Base-by-base conservation (phyloP, 495 filamentous ascomycete genomes). In the Aspergillus avenaceus region DNA sequence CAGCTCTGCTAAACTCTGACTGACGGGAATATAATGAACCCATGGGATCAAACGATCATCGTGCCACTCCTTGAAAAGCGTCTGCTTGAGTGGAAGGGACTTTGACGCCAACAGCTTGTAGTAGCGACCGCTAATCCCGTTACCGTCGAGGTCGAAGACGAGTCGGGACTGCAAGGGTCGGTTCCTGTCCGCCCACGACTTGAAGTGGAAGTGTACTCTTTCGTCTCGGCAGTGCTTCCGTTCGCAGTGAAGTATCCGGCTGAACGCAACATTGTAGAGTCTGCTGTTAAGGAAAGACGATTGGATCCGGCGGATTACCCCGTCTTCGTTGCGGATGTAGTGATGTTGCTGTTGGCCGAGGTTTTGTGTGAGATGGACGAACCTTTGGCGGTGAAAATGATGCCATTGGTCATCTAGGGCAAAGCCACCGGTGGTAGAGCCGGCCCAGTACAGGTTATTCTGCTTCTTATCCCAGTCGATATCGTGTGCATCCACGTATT, bases 21-120 rank as follows among this genome's bases (percentile, higher is more conserved):
- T 76, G 37, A 76, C 61, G 0, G 74, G 75, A 25, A 82, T 65
- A 44, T 74, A 82, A 52, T 81, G 79, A 12, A 77, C 60, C 79
- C 80, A 82, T 0, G 79, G 75, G 12, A 72, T 34, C 16, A 82
- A 63, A 5, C 78, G 66, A 8, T 78, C 74, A 45, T 80, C 76
- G 50, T 81, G 80, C 80, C 78, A 82, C 59, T 84, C 80, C n/a
- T 68, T 60, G 12, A 80, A 63, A 4, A 79, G 40, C 0, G 70
- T 79, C 47, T 74, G 65, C 49, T 79, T 81, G 18, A 83, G 51
- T 2, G 69, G 67, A 1, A 60, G 53, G 14, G 64, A 65, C 11
- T 61, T 56, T 0, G 67, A 73, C 6, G 69, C 65, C 4, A 82
- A 63, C 5, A 82, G 64, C 12, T 65, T 70, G 50, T 75, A 72